Base-by-base conservation (phyloP, 83 land plant species). In the Diphasiastrum complanatum region DNA sequence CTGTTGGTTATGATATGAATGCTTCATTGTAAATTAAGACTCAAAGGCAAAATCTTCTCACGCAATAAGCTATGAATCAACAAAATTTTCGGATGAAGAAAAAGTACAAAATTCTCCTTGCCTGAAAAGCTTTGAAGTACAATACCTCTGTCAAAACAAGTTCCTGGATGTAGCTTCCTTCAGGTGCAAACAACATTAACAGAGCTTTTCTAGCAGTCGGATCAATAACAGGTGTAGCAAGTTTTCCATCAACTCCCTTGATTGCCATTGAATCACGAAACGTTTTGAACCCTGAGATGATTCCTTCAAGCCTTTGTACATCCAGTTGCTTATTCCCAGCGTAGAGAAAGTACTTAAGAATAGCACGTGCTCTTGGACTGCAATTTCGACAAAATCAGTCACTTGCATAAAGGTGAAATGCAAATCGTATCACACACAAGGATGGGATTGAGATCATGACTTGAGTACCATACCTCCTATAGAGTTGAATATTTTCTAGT, bases 151-250 rank as follows among this genome's bases (percentile, higher is more conserved):
- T 68, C 10, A 78, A 60, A 19, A 74, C 32, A 22, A 78, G 79
- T 33, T 74, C 81, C 47, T 78, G 81, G 33, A 78, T 47, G 51
- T 54, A 78, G 41, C 81, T 73, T n/a, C 81, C 78, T 40, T 74
- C 60, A 23, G 79, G 79, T 16, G 77, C 73, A 57, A 78, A 68
- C 26, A 74, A 38, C 49, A 69, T 35, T 10, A 34, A 33, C 50
- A 78, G n/a, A 35, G 60, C 70, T 64, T 78, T 68, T 54, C 69
- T 78, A 10, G 79, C 45, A 47, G 70, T 58, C 18, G 79, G 66
- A 50, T 77, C 77, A 25, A 74, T 38, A 61, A 27, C 43, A 40
- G 59, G 23, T 30, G 32, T 41, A 37, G 26, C 37, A 20, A 29
- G 19, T 61, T 40, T 65, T 4, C 27, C 29, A 8, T 23, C 18